Evolutionary conservation across 208 protist genomes (phyloP), one percentile per base, ranked within the genome.

Genomic region (Trypanosoma rangeli): DNA sequence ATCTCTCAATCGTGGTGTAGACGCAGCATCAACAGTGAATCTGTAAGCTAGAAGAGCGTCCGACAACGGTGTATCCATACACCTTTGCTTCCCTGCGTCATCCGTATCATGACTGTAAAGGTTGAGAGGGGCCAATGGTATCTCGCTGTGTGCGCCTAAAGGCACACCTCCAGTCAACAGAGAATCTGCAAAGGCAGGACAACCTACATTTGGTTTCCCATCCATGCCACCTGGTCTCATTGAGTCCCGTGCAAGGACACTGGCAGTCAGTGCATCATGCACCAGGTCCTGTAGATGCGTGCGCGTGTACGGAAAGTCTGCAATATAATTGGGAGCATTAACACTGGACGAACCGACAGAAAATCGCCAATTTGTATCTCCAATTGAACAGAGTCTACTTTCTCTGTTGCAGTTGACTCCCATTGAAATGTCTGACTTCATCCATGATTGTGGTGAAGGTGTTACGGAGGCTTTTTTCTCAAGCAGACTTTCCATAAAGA

Each of bases 401-500:
- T 68, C 61, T 20, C 35, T 8, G n/a, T 48, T 44, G 5, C 35
- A 8, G 16, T 29, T 68, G 12, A 18, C 28, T 18, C 18, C 69
- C 3, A 20, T n/a, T 12, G 61, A 68, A 12, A 3, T 3, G 7
- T 64, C 39, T 8, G 26, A 1, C 12, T 13, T 53, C 50, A 10
- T 2, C 22, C 54, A 71, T 54, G 31, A 75, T 28, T 64, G 39
- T 31, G 59, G 13, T 42, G 24, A 22, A 31, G 49, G 20, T 77
- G 64, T 61, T 44, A 57, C 53, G n/a, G 56, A 3, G 28, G 33
- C 20, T 52, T 63, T 63, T 58, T 73, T 66, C 35, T 65, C 76
- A 42, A 88, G 33, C 9, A 94, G 61, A 18, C 82, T 80, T 57
- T 94, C 86, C 7, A 94, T 31, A 48, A 91, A 92, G 0, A 85